Evolutionary conservation across 768 basidiomycete genomes (phyloP).

Genomic region (Pleurotus salmoneostramineus): DNA sequence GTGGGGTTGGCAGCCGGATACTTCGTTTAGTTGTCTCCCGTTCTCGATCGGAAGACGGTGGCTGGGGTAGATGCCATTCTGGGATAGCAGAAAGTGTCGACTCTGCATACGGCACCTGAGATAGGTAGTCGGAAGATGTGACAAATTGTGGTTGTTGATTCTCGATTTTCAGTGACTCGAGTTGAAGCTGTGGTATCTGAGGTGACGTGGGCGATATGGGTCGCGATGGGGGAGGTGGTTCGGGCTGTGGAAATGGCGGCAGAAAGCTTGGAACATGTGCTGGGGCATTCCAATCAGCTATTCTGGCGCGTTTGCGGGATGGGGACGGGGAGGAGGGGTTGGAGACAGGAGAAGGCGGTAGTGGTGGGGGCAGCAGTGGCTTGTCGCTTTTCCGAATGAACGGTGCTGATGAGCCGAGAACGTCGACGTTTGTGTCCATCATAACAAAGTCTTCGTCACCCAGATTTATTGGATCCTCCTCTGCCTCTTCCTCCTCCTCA

Average conservation of each 20-base stretch:
- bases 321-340: conserved; percentile 45
- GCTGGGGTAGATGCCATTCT: conserved; percentile 66
- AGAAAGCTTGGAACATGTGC: conserved; percentile 62
- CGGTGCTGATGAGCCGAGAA: conserved; percentile 11
- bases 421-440: conserved; percentile 26
- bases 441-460: conserved; percentile 11
- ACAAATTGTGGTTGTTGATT: conserved; percentile 36
- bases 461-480: conserved; percentile 20
- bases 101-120: conserved; percentile 70
- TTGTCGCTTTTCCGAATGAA: conserved; percentile 23
- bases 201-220: conserved; percentile 30
- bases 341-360: conserved; percentile 55
- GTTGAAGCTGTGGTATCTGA: conserved; percentile 21
- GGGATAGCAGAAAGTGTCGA: conserved; percentile 64
- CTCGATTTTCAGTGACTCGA: conserved; percentile 28
- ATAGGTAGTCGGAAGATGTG: conserved; percentile 63
- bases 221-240: conserved; percentile 24
- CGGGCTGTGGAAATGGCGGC: conserved; percentile 57
- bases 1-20: conserved; percentile 41
- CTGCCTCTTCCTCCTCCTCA: conserved; percentile 25
- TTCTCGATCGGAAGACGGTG: conserved; percentile 11
- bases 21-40: conserved; percentile 12
- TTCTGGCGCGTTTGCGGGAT: conserved; percentile 53
- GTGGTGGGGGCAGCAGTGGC: conserved; percentile 24
- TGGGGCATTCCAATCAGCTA: conserved; percentile 56